Conservation (phyloP, 805 yeast species). For the Metschnikowia gelsemii region DNA sequence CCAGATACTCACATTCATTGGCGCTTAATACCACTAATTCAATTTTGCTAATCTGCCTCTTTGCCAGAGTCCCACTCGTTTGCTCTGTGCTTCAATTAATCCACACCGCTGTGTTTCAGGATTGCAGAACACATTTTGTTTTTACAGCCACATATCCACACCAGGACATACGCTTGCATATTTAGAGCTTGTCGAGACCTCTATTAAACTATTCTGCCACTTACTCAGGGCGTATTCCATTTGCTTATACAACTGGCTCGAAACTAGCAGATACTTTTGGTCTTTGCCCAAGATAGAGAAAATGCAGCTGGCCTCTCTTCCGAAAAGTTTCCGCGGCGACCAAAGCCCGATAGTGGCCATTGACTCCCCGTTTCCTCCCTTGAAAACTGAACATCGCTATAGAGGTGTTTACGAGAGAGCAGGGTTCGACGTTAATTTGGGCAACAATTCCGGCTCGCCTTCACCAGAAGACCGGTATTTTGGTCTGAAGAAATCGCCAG, state of each 20-base stretch:
- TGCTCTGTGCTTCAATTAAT: too few relatives aligned
- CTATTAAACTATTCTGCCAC: too few relatives aligned
- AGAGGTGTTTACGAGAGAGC: conserved; percentile 78
- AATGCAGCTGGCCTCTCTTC: conserved; percentile 23
- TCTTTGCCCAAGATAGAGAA: too few relatives aligned
- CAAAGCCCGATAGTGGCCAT: conserved; percentile 22
- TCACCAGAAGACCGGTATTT: conserved; percentile 7
- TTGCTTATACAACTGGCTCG: too few relatives aligned
- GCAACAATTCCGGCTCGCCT: conserved; percentile 3
- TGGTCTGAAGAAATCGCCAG: conserved; percentile 4
- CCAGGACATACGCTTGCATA: too few relatives aligned
- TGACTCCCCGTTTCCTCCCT: conserved; percentile 68
- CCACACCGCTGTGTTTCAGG: neutral
- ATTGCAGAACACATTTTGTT: neutral
- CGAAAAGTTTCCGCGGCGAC: conserved; percentile 21
- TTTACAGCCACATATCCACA: conserved; percentile 2
- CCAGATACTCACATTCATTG: too few relatives aligned
- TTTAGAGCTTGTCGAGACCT: too few relatives aligned
- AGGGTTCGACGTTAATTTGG: conserved; percentile 58
- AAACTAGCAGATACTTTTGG: too few relatives aligned
- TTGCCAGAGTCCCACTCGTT: too few relatives aligned
- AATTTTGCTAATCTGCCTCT: too few relatives aligned
- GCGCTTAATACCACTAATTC: too few relatives aligned
- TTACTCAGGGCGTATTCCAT: neutral
- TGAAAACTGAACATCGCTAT: conserved; percentile 59